Percentiles rank a stretch among this genome's conserved stretches.
These are phyloP conservation scores for Comarum palustre DNA, from an alignment of 306 rosid species.

Conservation along the genomic window DNA sequence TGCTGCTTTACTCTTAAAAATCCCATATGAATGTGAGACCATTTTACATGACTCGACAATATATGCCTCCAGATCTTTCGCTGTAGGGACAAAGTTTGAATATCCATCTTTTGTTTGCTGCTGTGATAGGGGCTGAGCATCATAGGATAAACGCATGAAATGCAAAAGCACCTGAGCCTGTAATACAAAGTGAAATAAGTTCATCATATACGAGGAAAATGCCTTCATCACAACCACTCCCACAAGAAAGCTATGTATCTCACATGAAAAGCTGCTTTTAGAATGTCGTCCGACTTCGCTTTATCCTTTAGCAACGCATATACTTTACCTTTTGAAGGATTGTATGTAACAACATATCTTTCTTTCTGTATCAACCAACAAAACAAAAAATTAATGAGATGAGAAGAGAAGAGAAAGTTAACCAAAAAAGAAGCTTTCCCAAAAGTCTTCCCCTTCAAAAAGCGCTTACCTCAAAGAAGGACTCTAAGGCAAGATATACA, in stretches of 20 bases:
- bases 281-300: slow-evolving; percentile 93
- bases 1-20: slow-evolving; percentile 75
- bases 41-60: slow-evolving; percentile 72
- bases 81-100: slow-evolving; percentile 33
- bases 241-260: slow-evolving; percentile 35
- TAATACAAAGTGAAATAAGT: slow-evolving; percentile 25
- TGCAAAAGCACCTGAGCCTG: slow-evolving; percentile 93
- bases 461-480: slow-evolving; percentile 66
- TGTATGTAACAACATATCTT: slow-evolving; percentile 79
- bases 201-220: slow-evolving; percentile 11
- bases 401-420: background rate
- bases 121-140: slow-evolving; percentile 30
- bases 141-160: slow-evolving; percentile 52
- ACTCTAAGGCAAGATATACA: slow-evolving; percentile 71
- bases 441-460: slow-evolving; percentile 12
- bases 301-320: slow-evolving; percentile 91
- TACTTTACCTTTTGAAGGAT: slow-evolving; percentile 71
- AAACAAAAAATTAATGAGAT: slow-evolving; percentile 23
- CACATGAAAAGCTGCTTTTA: slow-evolving; percentile 96
- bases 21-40: slow-evolving; percentile 62
- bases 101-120: slow-evolving; percentile 37
- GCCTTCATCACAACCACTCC: slow-evolving; percentile 16
- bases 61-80: slow-evolving; percentile 55
- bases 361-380: slow-evolving; percentile 60
- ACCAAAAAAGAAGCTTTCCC: background rate